Evolutionary conservation across 352 stramenopile species (phyloP).

Genomic region (Globisporangium middletonii): DNA sequence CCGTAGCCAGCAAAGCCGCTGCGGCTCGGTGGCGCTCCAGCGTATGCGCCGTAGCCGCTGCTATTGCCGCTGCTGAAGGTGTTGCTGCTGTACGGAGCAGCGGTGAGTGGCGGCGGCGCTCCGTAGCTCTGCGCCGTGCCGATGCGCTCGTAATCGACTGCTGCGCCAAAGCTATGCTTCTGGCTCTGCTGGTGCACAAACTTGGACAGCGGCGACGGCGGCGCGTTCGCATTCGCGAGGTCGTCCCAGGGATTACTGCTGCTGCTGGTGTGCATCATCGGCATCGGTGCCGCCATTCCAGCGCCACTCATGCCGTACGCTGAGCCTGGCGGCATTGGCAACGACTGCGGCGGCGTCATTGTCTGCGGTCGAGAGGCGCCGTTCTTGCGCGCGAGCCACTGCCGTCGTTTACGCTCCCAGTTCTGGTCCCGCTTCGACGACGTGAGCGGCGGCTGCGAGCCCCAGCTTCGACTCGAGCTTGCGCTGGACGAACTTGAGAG

Average conservation of each 20-base stretch:
- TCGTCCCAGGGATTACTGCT: constrained; percentile 13
- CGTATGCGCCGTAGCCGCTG: no score
- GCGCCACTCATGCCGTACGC: constrained; percentile 6
- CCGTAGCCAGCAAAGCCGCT: neutral
- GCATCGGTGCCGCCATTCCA: constrained; percentile 2
- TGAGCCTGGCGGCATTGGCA: constrained; percentile 4
- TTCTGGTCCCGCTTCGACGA: constrained; percentile 77
- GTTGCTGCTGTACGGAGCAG: neutral
- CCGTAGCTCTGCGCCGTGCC: constrained; percentile 12
- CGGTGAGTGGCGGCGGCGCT: constrained; percentile 1
- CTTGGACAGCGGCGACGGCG: constrained; percentile 64
- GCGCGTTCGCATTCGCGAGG: constrained; percentile 12
- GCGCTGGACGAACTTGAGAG: constrained; percentile 9
- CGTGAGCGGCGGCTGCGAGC: constrained; percentile 56
- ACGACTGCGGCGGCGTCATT: no score
- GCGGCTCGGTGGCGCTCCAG: constrained; percentile 6
- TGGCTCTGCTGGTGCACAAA: constrained; percentile 58
- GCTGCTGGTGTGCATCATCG: neutral
- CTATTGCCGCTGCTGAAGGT: neutral
- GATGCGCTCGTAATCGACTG: constrained; percentile 17
- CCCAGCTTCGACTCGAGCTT: constrained; percentile 16
- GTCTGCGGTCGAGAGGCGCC: constrained; percentile 9
- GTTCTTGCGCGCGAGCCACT: constrained; percentile 61
- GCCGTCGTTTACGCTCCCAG: constrained; percentile 70
- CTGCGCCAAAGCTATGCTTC: constrained; percentile 5